These are phyloP conservation scores for Alternaria triticina DNA, from an alignment of 2,329 filamentous ascomycete genomes.

Conservation along the genomic window DNA sequence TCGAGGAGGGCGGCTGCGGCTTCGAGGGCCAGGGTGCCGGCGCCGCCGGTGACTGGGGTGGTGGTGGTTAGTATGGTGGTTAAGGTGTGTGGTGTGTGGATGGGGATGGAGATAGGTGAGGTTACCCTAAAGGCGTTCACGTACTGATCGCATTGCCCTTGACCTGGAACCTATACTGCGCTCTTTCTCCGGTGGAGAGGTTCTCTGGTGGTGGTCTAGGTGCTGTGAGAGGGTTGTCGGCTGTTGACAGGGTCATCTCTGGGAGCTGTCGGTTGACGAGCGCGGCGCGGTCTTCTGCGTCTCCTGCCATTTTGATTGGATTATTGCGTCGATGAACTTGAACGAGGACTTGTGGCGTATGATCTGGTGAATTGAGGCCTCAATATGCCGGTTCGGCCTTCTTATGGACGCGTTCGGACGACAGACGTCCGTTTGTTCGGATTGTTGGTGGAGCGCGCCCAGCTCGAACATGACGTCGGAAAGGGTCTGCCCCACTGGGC, in stretches of 20 bases:
- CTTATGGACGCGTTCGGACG: constrained; percentile 13
- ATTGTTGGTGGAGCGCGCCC: constrained; percentile 8
- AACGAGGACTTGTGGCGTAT: background rate
- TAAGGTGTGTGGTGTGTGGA: background rate
- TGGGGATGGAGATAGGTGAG: background rate
- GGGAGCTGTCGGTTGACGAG: constrained; percentile 54
- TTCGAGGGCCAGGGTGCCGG: constrained; percentile 67
- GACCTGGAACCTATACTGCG: constrained; percentile 58
- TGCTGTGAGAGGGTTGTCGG: constrained; percentile 51
- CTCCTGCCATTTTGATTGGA: constrained; percentile 38
- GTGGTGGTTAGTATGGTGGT: background rate
- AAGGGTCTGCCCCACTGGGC: constrained; percentile 12
- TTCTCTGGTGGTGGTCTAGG: constrained; percentile 53
- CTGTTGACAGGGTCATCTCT: constrained; percentile 58
- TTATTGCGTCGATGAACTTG: background rate
- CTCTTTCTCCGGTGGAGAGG: constrained; percentile 50
- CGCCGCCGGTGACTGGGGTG: constrained; percentile 66
- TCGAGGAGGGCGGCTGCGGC: constrained; percentile 69
- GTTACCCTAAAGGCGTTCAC: constrained; percentile 33
- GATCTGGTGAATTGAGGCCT: background rate
- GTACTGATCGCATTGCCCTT: constrained; percentile 61
- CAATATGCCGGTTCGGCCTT: background rate
- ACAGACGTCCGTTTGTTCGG: constrained; percentile 16
- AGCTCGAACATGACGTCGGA: constrained; percentile 19
- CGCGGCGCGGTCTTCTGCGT: constrained; percentile 50